A percentile compares a stretch with the other conserved stretches of the same genome.
Evolutionary conservation across 768 basidiomycete genomes (phyloP).

Genomic region (Trametes cinnabarina): DNA sequence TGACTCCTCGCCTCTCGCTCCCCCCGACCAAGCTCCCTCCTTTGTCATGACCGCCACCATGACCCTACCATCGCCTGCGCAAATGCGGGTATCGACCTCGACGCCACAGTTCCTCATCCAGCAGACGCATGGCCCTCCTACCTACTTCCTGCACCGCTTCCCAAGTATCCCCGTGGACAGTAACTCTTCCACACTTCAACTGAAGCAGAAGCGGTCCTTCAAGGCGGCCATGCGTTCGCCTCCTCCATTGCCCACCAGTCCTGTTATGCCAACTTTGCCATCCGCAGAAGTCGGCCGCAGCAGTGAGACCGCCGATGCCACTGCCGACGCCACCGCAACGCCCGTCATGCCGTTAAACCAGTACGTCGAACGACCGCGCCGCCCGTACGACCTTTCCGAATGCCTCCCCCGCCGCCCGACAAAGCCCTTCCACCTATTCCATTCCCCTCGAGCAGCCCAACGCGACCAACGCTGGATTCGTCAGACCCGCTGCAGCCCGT

Average conservation of each 20-base stretch:
- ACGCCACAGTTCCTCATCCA: slow-evolving; percentile 8
- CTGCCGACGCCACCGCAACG: not conserved
- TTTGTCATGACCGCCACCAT: slow-evolving; percentile 16
- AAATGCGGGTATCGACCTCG: slow-evolving; percentile 2
- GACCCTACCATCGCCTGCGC: not conserved
- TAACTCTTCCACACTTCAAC: not conserved
- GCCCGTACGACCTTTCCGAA: not conserved
- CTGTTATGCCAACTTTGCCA: not conserved
- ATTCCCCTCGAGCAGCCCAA: not conserved
- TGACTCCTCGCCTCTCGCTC: not conserved
- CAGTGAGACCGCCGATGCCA: not conserved
- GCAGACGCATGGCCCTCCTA: slow-evolving; percentile 1
- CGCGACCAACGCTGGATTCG: not conserved
- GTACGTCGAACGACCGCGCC: not conserved
- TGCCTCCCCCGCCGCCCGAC: slow-evolving; percentile 2
- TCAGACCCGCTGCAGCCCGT: not conserved
- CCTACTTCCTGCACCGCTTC: slow-evolving; percentile 8
- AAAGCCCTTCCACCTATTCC: slow-evolving; percentile 16
- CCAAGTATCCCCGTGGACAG: not conserved
- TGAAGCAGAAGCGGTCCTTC: slow-evolving; percentile 3
- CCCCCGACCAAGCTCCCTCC: not conserved
- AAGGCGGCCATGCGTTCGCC: not conserved
- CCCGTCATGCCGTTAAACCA: not conserved
- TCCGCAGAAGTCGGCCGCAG: not conserved
- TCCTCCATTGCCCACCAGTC: not conserved